phyloP scores from a whole-genome alignment of 495 filamentous ascomycete species.

The Venustampulla echinocandica region DNA sequence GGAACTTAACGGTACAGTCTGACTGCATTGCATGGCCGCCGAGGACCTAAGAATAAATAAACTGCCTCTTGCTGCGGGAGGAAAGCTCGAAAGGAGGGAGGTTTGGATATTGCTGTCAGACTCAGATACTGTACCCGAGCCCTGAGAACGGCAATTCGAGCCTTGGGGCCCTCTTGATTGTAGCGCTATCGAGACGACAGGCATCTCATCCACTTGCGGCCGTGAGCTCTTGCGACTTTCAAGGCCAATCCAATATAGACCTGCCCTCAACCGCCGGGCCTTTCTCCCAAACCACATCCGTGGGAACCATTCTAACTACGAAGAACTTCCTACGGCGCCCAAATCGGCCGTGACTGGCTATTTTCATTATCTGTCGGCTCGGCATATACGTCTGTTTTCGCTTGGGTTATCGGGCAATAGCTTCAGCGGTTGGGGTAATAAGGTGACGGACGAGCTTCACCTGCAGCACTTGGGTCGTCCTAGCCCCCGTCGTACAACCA shows the following conservation, averaged over 20 bases:
- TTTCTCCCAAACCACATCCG: constrained; percentile 3
- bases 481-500: constrained; percentile 10
- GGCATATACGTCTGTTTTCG: constrained; percentile 2
- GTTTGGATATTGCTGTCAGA: no score
- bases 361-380: constrained; percentile 7
- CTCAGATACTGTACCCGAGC: constrained; percentile 8
- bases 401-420: constrained; percentile 12
- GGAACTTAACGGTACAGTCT: no score
- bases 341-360: constrained; percentile 11
- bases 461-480: constrained; percentile 19
- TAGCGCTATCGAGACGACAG: constrained; percentile 19
- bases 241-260: constrained; percentile 14
- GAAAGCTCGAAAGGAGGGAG: no score
- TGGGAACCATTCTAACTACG: neutral
- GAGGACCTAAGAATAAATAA: no score
- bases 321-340: neutral
- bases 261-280: constrained; percentile 15
- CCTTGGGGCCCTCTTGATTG: no score
- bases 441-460: constrained; percentile 7
- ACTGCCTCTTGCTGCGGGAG: no score
- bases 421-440: constrained; percentile 24
- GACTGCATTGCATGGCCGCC: no score
- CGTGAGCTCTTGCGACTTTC: no score
- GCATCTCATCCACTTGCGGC: constrained; percentile 1
- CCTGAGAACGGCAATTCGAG: constrained; percentile 16